Base-by-base conservation (phyloP, 257 asterid species). In the Solanum piurae region DNA sequence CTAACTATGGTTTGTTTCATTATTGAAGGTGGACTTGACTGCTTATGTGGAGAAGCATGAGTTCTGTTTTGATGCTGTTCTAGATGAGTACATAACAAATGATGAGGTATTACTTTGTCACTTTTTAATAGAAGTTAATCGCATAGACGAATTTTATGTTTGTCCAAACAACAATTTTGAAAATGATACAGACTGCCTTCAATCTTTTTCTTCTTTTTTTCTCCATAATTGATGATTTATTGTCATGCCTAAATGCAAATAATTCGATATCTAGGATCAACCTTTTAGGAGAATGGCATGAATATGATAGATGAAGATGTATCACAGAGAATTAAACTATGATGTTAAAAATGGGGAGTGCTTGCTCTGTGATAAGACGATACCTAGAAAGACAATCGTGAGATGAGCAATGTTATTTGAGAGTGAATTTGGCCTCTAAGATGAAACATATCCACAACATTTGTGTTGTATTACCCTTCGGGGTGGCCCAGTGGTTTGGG, bases 11-110 rank as follows among this genome's bases (percentile, higher is more conserved):
- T 89, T 89, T 88, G 49, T 11, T 42, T 76, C 90, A 76, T 36
- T 88, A 64, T 62, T 86, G 92, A 89, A 98, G 99, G 99, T 98
- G 89, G 99, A 98, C 90, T 93, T 98, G 95, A 98, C 99, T 86
- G 99, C 99, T 73, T 98, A 98, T 75, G 98, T 95, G 89, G 99
- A 98, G 92, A 98, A 93, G 90, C 99, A 98, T 33, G 99, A 98
- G 91, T 98, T 98, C 92, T 93, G 98, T 92, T 98, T 98, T 91
- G 99, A 98, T 91, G 99, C 99, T 40, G 99, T 98, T 89, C 95
- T 98, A 33, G 96, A 98, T 91, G 98, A 96, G 91, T 86, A 93
- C 60, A 99, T 98, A 87, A 89, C 98, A 62, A 98, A 98, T 91
- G 98, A 95, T 89, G 99, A 98, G 99, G 99, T 97, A 94, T 87